Percentiles rank a stretch among this genome's conserved stretches.
Evolutionary conservation across 169 alveolate species (phyloP).

Genomic region (Cyclospora cayetanensis): DNA sequence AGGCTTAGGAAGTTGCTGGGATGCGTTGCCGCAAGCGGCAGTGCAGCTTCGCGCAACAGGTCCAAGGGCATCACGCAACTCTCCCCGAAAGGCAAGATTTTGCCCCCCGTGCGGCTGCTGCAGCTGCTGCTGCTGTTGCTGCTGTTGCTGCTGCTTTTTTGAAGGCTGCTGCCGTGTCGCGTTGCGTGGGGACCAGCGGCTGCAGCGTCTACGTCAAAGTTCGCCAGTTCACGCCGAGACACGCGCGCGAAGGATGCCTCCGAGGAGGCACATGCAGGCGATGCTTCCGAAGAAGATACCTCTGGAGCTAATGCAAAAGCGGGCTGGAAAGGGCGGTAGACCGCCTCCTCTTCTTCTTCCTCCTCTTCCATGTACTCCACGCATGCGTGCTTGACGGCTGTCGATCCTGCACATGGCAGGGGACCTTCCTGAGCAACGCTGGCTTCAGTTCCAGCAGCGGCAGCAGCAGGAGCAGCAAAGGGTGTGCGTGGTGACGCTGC

Average conservation of each 20-base stretch:
- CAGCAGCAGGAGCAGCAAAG: not conserved
- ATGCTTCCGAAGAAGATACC: conserved; percentile 2
- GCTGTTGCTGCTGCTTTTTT: not conserved
- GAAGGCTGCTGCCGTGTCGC: not conserved
- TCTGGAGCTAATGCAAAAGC: not conserved
- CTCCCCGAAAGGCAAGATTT: not conserved
- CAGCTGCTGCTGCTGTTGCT: conserved; percentile 3
- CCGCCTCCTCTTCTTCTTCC: not conserved
- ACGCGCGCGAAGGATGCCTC: not conserved
- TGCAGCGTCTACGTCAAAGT: too few species aligned
- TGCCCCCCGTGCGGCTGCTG: not conserved
- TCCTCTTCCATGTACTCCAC: not conserved
- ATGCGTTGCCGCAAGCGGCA: not conserved
- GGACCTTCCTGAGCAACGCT: not conserved
- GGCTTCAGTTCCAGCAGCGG: not conserved
- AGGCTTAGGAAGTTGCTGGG: not conserved
- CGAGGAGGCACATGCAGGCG: not conserved
- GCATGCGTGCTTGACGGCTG: not conserved
- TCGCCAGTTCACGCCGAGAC: too few species aligned
- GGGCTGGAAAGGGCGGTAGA: not conserved
- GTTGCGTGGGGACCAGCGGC: too few species aligned
- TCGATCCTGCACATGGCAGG: not conserved
- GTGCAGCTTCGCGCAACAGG: not conserved
- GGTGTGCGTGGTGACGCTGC: not conserved
- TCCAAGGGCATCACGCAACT: not conserved